Conservation (phyloP, 768 basidiomycete species). For the Russula sp. region DNA sequence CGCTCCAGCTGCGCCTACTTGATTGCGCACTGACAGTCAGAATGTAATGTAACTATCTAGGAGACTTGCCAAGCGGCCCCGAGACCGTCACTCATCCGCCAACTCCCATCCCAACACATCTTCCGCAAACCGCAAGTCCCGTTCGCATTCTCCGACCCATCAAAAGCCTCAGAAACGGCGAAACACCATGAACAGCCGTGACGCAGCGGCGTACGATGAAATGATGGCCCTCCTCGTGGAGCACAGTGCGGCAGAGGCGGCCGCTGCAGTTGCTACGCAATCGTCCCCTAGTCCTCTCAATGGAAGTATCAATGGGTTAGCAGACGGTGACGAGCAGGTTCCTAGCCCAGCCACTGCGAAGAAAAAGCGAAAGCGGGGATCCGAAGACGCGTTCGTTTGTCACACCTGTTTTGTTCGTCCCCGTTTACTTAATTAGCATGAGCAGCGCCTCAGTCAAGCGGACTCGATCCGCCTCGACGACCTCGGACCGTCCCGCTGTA, state of each 20-base stretch:
- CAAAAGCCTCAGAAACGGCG: constrained; percentile 74
- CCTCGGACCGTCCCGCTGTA: constrained; percentile 49
- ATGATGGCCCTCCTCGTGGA: constrained; percentile 51
- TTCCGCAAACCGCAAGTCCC: constrained; percentile 50
- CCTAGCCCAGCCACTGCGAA: constrained; percentile 42
- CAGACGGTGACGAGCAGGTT: constrained; percentile 39
- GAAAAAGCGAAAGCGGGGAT: constrained; percentile 66
- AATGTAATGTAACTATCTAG: constrained; percentile 31
- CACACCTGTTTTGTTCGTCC: constrained; percentile 5
- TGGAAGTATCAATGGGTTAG: constrained; percentile 32
- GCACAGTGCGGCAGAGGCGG: constrained; percentile 65
- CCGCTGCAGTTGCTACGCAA: constrained; percentile 53
- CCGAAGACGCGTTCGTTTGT: constrained; percentile 58
- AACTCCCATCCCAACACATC: constrained; percentile 28
- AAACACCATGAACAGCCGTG: constrained; percentile 97
- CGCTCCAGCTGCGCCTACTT: constrained; percentile 26
- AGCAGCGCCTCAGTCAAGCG: constrained; percentile 55
- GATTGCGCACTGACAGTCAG: constrained; percentile 20
- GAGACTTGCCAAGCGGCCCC: constrained; percentile 58
- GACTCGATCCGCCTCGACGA: constrained; percentile 66
- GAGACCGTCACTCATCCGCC: constrained; percentile 50
- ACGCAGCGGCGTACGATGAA: constrained; percentile 81
- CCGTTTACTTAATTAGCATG: constrained; percentile 8
- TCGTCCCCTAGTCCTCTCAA: constrained; percentile 32
- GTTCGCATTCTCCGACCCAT: constrained; percentile 63